Conservation (phyloP, 805 yeast genomes). For the Saccharomycopsis lassenensis region DNA sequence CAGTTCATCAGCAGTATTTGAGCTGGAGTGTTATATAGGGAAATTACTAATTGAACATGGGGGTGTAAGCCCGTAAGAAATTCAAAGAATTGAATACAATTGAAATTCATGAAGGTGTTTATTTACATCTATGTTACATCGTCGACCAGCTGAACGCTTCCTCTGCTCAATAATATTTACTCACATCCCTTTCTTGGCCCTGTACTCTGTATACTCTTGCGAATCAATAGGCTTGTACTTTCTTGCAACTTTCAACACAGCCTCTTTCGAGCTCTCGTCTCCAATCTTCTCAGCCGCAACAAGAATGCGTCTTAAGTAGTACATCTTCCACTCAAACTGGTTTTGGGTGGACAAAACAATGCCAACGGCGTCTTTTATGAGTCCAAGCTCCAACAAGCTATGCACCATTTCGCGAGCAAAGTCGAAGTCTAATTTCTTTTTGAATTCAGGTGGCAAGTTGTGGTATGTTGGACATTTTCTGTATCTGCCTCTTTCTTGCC, state of each 20-base stretch:
- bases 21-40: no score
- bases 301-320: conserved; percentile 14
- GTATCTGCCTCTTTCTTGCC: conserved; percentile 72
- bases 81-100: no score
- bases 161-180: no score
- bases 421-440: conserved; percentile 42
- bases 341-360: conserved; percentile 56
- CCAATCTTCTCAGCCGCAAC: conserved; percentile 16
- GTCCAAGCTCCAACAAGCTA: conserved; percentile 42
- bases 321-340: conserved; percentile 58
- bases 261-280: conserved; percentile 9
- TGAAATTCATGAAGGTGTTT: no score
- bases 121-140: no score
- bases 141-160: no score
- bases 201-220: conserved; percentile 1
- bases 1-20: conserved; percentile 26
- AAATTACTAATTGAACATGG: no score
- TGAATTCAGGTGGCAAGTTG: conserved; percentile 25
- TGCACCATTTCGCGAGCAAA: conserved; percentile 68
- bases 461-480: conserved; percentile 46
- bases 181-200: conserved; percentile 3
- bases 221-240: conserved; percentile 2
- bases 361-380: conserved; percentile 58
- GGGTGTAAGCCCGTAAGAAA: no score
- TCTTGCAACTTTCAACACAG: conserved; percentile 5